A percentile compares a stretch with the other conserved stretches of the same genome.
Evolutionary conservation across 805 yeast species (phyloP).

Genomic region (Candida montana): DNA sequence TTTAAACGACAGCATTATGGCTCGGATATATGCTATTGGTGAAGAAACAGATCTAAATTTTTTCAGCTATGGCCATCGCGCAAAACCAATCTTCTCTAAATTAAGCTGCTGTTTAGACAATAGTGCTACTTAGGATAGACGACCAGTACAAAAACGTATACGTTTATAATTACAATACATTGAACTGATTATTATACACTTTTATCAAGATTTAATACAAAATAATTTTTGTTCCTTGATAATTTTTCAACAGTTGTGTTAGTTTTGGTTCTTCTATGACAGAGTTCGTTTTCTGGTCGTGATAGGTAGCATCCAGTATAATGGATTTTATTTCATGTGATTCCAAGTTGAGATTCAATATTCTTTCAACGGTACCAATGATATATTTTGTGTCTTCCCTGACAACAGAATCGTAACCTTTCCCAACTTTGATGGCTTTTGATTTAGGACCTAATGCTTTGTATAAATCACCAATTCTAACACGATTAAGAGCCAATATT

Average conservation of each 20-base stretch:
- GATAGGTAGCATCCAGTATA: slow-evolving; percentile 24
- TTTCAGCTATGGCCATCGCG: not conserved
- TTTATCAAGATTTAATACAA: no score
- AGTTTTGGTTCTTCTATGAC: slow-evolving; percentile 23
- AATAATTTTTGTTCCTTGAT: slow-evolving; percentile 23
- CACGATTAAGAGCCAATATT: slow-evolving; percentile 68
- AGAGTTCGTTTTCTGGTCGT: slow-evolving; percentile 23
- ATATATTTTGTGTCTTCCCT: slow-evolving; percentile 24
- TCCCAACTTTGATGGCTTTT: slow-evolving; percentile 23
- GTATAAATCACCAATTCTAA: slow-evolving; percentile 81
- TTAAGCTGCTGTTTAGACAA: not conserved
- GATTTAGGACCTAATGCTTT: slow-evolving; percentile 43
- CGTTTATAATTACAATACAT: no score
- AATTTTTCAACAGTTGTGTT: slow-evolving; percentile 19
- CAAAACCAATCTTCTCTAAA: not conserved
- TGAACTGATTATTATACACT: no score
- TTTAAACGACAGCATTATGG: not conserved
- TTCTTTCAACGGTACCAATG: slow-evolving; percentile 24
- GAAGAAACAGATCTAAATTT: no score
- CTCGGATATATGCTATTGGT: no score
- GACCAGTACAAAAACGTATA: no score
- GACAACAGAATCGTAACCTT: slow-evolving; percentile 23
- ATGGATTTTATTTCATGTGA: slow-evolving; percentile 20
- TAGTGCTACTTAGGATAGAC: no score
- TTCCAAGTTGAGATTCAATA: slow-evolving; percentile 15